These are phyloP conservation scores for Sugiyamaella sp. DNA, from an alignment of 1,139 yeast species.

Conservation along the genomic window DNA sequence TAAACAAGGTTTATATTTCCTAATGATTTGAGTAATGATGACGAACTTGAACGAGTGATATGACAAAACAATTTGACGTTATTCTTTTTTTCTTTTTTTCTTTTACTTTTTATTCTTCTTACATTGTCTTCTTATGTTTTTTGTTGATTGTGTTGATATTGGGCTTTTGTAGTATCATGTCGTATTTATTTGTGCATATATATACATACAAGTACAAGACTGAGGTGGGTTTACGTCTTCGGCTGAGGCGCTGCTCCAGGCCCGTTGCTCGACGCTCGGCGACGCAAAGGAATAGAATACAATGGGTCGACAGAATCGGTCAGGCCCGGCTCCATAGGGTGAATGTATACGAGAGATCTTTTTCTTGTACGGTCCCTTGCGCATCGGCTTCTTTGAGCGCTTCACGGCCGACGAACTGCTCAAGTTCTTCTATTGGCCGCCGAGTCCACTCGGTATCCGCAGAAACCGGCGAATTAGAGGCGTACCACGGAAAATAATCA, in stretches of 20 bases:
- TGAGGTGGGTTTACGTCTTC: neutral
- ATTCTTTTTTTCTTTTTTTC: conserved; percentile 14
- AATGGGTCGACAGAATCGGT: neutral
- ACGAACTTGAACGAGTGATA: neutral
- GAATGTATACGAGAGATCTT: conserved; percentile 53
- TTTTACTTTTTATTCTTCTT: conserved; percentile 13
- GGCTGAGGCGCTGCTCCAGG: conserved; percentile 5
- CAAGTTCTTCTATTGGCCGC: conserved; percentile 43
- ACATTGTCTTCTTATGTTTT: conserved; percentile 1
- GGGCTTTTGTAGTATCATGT: conserved; percentile 1
- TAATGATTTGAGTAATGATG: conserved; percentile 12
- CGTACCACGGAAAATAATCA: conserved; percentile 42
- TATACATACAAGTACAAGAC: conserved; percentile 4
- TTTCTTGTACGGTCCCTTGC: conserved; percentile 50
- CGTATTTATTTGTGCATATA: conserved; percentile 7
- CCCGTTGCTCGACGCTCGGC: conserved; percentile 9
- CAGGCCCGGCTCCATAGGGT: conserved; percentile 51
- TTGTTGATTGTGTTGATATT: conserved; percentile 6
- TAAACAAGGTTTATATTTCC: conserved; percentile 65
- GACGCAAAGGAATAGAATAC: too few relatives aligned
- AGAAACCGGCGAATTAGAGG: conserved; percentile 4
- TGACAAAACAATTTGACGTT: conserved; percentile 4
- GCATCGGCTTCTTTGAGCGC: conserved; percentile 39
- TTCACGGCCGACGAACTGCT: conserved; percentile 46
- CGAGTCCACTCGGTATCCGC: conserved; percentile 39